A percentile compares a stretch with the other conserved stretches of the same genome.
These are phyloP conservation scores for Meyerozyma athensensis DNA, from an alignment of 1,139 yeast species.

Conservation along the genomic window DNA sequence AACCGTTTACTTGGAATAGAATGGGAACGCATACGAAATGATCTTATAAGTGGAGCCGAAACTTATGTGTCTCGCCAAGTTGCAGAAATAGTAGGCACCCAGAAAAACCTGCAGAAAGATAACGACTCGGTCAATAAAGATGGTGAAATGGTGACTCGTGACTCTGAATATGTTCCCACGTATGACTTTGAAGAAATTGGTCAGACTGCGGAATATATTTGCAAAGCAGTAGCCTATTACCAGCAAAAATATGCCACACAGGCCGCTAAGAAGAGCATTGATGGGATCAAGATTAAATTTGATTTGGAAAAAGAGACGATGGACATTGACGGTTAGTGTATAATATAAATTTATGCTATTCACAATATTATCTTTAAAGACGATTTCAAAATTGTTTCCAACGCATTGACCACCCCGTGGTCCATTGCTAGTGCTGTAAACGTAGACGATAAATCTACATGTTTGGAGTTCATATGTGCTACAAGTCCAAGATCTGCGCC, in stretches of 20 bases:
- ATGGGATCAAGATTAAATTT: slow-evolving; percentile 10
- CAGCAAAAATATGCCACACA: slow-evolving; percentile 21
- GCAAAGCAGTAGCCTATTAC: slow-evolving; percentile 24
- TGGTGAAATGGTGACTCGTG: slow-evolving; percentile 14
- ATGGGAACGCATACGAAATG: slow-evolving; percentile 44
- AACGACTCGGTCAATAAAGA: slow-evolving; percentile 6
- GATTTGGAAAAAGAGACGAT: slow-evolving; percentile 26
- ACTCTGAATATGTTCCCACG: slow-evolving; percentile 25
- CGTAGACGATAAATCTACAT: slow-evolving; percentile 10
- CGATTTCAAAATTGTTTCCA: slow-evolving; percentile 20
- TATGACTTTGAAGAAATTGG: slow-evolving; percentile 34
- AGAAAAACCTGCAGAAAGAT: slow-evolving; percentile 6
- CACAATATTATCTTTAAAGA: slow-evolving; percentile 15
- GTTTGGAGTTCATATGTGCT: slow-evolving; percentile 7
- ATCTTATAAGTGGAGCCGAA: slow-evolving; percentile 36
- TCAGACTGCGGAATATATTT: slow-evolving; percentile 27
- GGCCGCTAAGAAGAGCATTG: neutral
- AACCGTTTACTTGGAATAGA: slow-evolving; percentile 40
- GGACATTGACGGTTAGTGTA: slow-evolving; percentile 7
- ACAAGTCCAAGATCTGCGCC: slow-evolving; percentile 17
- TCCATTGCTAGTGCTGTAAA: slow-evolving; percentile 20
- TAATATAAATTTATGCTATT: neutral
- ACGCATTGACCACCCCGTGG: slow-evolving; percentile 24
- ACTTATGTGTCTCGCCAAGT: slow-evolving; percentile 28
- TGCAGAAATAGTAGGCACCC: slow-evolving; percentile 11